Conservation (phyloP, 2,329 filamentous ascomycete genomes). For the Lachnellula willkommii region DNA sequence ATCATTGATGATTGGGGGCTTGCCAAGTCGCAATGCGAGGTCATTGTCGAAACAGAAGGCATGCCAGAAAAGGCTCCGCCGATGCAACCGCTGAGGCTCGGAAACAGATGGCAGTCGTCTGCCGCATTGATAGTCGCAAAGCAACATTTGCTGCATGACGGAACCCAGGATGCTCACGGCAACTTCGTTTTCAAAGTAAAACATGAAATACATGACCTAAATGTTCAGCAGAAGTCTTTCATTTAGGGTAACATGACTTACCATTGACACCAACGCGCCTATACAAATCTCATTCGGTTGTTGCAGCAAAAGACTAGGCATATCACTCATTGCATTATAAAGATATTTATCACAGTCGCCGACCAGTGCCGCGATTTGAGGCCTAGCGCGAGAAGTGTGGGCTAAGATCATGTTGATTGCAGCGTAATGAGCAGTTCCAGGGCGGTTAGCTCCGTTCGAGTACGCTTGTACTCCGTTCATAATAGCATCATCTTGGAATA, state of each 20-base stretch:
- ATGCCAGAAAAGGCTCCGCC: conserved; percentile 9
- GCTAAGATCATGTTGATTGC: conserved; percentile 14
- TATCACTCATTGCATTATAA: conserved; percentile 11
- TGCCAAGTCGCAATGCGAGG: conserved; percentile 8
- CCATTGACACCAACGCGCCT: conserved; percentile 8
- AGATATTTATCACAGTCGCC: conserved; percentile 5
- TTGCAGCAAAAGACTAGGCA: conserved; percentile 10
- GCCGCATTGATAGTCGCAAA: conserved; percentile 4
- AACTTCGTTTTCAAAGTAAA: conserved; percentile 8
- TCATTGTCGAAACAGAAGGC: conserved; percentile 7
- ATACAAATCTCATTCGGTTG: conserved; percentile 6
- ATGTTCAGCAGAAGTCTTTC: not conserved
- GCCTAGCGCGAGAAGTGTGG: conserved; percentile 2
- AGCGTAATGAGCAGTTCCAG: conserved; percentile 7
- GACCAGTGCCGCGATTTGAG: not conserved
- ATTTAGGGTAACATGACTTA: not conserved
- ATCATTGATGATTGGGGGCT: conserved; percentile 1
- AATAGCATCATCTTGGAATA: conserved; percentile 6
- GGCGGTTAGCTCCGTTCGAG: conserved; percentile 2
- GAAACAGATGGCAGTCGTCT: not conserved
- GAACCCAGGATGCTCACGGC: conserved; percentile 6
- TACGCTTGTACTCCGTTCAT: conserved; percentile 7
- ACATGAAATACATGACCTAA: conserved; percentile 13
- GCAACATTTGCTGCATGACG: conserved; percentile 12
- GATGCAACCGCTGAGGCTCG: not conserved